Evolutionary conservation across 257 asterid species (phyloP).

Genomic region (Cinchona pubescens): DNA sequence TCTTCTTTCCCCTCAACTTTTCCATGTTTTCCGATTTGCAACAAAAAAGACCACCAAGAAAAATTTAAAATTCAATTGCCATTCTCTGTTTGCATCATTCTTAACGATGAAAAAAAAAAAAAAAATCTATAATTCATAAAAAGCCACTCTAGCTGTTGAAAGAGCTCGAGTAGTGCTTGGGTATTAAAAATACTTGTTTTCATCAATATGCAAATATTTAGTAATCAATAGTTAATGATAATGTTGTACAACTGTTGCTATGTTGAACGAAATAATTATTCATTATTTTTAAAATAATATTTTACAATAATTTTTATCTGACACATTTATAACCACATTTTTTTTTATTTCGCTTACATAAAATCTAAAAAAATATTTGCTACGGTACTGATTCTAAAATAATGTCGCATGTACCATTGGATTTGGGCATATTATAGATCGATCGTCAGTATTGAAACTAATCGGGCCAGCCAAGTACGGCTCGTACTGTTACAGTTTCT

Average conservation of each 20-base stretch:
- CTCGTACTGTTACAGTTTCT: neutral
- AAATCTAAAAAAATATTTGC: no score
- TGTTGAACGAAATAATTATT: no score
- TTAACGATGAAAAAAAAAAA: neutral
- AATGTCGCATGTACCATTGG: no score
- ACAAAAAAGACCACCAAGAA: constrained; percentile 3
- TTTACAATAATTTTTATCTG: no score
- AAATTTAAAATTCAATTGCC: neutral
- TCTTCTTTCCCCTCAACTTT: neutral
- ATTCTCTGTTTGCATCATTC: neutral
- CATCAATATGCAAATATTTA: neutral
- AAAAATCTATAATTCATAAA: neutral
- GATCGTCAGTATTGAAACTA: neutral
- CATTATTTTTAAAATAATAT: no score
- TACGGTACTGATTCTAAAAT: no score
- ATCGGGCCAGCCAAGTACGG: neutral
- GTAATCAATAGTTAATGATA: neutral
- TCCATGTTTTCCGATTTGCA: constrained; percentile 18
- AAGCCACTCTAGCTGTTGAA: neutral
- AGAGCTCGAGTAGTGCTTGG: neutral
- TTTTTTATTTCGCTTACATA: no score
- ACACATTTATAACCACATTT: no score
- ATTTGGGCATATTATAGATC: neutral
- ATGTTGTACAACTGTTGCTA: no score
- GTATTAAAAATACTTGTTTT: neutral